Evolutionary conservation across 306 rosid species (phyloP).

Genomic region (Cotoneaster glaucophyllus): DNA sequence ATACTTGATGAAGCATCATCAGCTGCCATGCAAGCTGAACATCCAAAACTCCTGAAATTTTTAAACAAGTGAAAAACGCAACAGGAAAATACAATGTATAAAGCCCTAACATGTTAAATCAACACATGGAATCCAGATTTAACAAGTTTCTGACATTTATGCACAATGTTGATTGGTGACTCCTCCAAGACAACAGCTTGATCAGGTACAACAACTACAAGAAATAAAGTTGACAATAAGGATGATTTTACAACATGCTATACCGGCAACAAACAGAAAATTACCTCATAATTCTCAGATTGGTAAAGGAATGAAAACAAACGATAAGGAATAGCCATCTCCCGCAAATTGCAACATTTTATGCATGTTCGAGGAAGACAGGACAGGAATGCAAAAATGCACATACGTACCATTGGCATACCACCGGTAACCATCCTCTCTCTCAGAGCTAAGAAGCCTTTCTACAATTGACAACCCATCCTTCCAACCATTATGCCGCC

Average conservation of each 20-base stretch:
- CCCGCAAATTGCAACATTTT: background rate
- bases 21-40: too few relatives aligned
- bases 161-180: too few relatives aligned
- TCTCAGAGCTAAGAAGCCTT: conserved; percentile 50
- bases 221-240: conserved; percentile 6
- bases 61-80: too few relatives aligned
- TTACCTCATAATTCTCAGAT: background rate
- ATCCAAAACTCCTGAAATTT: too few relatives aligned
- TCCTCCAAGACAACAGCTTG: conserved; percentile 60
- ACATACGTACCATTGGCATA: conserved; percentile 65
- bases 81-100: too few relatives aligned
- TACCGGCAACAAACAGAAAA: conserved; percentile 11
- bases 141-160: too few relatives aligned
- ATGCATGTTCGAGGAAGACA: background rate
- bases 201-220: conserved; percentile 76
- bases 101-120: too few relatives aligned
- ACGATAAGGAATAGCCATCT: background rate
- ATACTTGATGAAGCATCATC: too few relatives aligned
- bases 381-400: background rate
- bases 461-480: conserved; percentile 54
- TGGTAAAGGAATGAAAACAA: background rate
- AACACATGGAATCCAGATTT: too few relatives aligned
- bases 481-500: conserved; percentile 78
- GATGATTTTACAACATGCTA: conserved; percentile 14
- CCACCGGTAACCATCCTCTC: conserved; percentile 74